Percentiles rank a stretch among this genome's conserved stretches.
phyloP scores from a whole-genome alignment of 2,329 filamentous ascomycete species.

The Alternaria tenuissima region DNA sequence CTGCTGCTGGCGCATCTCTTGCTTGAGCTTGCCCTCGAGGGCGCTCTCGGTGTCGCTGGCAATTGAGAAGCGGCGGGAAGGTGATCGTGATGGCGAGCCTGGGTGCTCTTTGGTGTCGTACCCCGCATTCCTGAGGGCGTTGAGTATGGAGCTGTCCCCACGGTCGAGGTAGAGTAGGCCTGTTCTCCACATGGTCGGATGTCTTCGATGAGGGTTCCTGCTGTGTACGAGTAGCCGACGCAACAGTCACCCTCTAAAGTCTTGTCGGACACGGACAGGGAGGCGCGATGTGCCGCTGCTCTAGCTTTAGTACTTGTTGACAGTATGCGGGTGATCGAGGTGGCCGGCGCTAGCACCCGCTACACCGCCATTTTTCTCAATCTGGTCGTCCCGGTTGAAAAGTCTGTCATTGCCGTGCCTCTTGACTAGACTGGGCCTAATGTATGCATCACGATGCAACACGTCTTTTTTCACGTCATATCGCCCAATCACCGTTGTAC shows the following conservation, averaged over 20 bases:
- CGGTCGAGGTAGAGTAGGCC: constrained; percentile 34
- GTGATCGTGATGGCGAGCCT: constrained; percentile 22
- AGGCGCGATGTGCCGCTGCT: constrained; percentile 20
- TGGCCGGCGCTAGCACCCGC: constrained; percentile 22
- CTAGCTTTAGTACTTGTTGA: constrained; percentile 27
- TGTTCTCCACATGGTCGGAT: constrained; percentile 32
- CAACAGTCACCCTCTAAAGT: constrained; percentile 22
- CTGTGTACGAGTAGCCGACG: constrained; percentile 20
- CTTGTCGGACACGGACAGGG: constrained; percentile 25
- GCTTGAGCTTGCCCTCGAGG: constrained; percentile 20
- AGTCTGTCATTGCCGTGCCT: constrained; percentile 18
- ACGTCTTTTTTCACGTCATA: not conserved
- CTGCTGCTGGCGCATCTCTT: constrained; percentile 15
- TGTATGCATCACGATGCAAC: constrained; percentile 9
- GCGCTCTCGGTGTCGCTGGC: constrained; percentile 25
- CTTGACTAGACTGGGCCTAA: constrained; percentile 4
- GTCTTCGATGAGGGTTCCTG: constrained; percentile 27
- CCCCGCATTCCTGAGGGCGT: constrained; percentile 30
- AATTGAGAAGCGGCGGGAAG: constrained; percentile 24
- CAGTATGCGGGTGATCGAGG: constrained; percentile 16
- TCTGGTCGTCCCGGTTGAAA: constrained; percentile 10
- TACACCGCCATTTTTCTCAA: constrained; percentile 24
- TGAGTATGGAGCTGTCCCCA: constrained; percentile 32
- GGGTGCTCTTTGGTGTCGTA: constrained; percentile 27
- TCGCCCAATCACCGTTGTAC: constrained; percentile 8